Percentiles rank a stretch among this genome's conserved stretches.
phyloP scores from a whole-genome alignment of 306 rosid genomes.

The Clitoria ternatea region DNA sequence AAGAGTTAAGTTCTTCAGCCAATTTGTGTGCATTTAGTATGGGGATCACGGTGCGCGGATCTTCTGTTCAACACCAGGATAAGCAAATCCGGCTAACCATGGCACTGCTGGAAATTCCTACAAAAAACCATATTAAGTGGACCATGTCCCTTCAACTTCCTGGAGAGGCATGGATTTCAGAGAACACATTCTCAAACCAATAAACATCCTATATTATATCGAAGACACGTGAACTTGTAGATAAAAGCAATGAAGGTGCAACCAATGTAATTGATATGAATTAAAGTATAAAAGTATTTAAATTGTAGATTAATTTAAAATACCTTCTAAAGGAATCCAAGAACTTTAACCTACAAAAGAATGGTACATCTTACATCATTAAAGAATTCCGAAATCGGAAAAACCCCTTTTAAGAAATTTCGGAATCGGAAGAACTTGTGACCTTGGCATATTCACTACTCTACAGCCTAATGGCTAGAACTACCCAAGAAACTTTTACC shows the following conservation, averaged over 20 bases:
- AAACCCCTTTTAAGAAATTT: constrained; percentile 11
- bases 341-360: constrained; percentile 48
- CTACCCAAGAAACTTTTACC: constrained; percentile 29
- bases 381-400: constrained; percentile 33
- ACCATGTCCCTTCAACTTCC: neutral
- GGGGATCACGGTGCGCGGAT: neutral
- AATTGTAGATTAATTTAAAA: constrained; percentile 14
- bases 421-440: constrained; percentile 17
- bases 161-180: neutral
- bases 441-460: constrained; percentile 22
- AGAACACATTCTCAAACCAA: neutral
- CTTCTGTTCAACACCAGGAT: neutral
- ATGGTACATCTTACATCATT: constrained; percentile 38
- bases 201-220: neutral
- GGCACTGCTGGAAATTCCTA: neutral
- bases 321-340: constrained; percentile 30
- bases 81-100: neutral
- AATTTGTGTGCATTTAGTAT: neutral
- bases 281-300: constrained; percentile 22
- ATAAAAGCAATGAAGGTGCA: neutral
- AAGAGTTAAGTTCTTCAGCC: neutral
- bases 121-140: neutral
- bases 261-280: neutral
- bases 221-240: neutral
- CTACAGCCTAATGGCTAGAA: constrained; percentile 26